A percentile compares a stretch with the other conserved stretches of the same genome.
phyloP scores from a whole-genome alignment of 495 filamentous ascomycete genomes.

The Penicillium goetzii region DNA sequence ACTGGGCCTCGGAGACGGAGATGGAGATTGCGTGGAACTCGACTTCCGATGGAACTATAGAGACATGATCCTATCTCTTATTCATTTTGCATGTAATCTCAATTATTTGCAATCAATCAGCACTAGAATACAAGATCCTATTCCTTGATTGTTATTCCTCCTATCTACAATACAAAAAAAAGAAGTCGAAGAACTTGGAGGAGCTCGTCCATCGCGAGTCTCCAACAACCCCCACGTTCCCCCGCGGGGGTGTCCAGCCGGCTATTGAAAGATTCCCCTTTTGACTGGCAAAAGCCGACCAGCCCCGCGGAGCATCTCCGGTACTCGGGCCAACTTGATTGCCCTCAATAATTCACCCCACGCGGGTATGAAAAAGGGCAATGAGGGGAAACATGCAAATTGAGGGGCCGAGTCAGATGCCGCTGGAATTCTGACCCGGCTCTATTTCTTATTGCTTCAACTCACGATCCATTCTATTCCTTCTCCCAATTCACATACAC shows the following conservation, averaged over 20 bases:
- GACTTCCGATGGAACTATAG: not conserved
- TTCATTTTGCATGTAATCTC: not conserved
- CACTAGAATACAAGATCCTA: not conserved
- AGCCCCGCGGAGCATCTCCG: slow-evolving; percentile 40
- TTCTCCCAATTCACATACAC: not conserved
- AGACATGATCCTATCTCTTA: not conserved
- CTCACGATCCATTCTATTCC: not conserved
- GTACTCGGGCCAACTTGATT: slow-evolving; percentile 7
- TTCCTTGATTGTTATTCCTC: not conserved
- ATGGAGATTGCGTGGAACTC: not conserved
- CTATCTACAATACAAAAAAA: not conserved
- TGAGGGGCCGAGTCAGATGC: slow-evolving; percentile 13
- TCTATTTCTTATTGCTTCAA: slow-evolving; percentile 6
- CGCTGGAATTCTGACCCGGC: slow-evolving; percentile 1
- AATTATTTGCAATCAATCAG: not conserved
- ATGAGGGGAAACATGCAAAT: slow-evolving; percentile 17
- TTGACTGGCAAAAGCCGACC: slow-evolving; percentile 33
- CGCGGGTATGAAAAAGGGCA: slow-evolving; percentile 8
- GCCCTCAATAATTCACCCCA: slow-evolving; percentile 5
- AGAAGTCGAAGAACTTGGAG: not conserved
- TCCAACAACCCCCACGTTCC: not conserved
- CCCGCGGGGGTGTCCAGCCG: slow-evolving; percentile 22
- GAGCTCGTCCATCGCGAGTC: slow-evolving; percentile 1
- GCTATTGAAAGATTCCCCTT: slow-evolving; percentile 36
- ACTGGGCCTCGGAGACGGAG: not conserved